Evolutionary conservation across 1,284 basidiomycete genomes (phyloP).

Genomic region (Lignosus rhinocerotis): DNA sequence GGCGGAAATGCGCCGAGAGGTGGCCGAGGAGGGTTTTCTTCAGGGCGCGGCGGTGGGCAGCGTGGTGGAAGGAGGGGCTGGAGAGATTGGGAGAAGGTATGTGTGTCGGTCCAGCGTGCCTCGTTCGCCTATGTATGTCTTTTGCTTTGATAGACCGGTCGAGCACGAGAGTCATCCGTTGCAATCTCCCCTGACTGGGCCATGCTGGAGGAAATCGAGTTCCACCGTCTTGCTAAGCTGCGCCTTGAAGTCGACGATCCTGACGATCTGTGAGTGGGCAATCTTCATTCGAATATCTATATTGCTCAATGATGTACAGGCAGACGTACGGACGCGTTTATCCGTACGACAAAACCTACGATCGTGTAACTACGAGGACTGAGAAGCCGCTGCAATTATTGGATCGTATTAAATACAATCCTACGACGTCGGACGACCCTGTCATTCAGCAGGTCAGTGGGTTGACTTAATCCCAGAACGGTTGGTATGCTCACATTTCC

Average conservation of each 20-base stretch:
- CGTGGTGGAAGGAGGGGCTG: constrained; percentile 77
- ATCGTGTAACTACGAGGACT: constrained; percentile 93
- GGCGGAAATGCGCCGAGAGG: constrained; percentile 39
- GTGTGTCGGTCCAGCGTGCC: neutral
- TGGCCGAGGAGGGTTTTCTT: constrained; percentile 46
- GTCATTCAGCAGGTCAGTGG: constrained; percentile 80
- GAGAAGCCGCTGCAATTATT: constrained; percentile 89
- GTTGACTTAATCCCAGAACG: neutral
- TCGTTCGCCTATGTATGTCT: neutral
- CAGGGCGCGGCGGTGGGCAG: constrained; percentile 46
- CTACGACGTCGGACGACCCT: constrained; percentile 96
- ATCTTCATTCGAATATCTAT: neutral
- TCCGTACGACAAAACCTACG: constrained; percentile 94
- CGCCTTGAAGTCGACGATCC: constrained; percentile 90
- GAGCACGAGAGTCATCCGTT: constrained; percentile 92
- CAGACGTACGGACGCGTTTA: constrained; percentile 89
- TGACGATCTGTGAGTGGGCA: constrained; percentile 74
- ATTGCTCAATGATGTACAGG: constrained; percentile 40
- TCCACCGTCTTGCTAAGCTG: constrained; percentile 90
- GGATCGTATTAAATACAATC: constrained; percentile 97
- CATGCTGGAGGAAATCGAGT: constrained; percentile 97
- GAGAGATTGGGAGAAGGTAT: constrained; percentile 95
- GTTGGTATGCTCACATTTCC: neutral
- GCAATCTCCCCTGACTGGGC: constrained; percentile 91
- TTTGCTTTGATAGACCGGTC: constrained; percentile 62